A percentile compares a stretch with the other conserved stretches of the same genome.
phyloP scores from a whole-genome alignment of 768 basidiomycete genomes.

The Mycena rosella region DNA sequence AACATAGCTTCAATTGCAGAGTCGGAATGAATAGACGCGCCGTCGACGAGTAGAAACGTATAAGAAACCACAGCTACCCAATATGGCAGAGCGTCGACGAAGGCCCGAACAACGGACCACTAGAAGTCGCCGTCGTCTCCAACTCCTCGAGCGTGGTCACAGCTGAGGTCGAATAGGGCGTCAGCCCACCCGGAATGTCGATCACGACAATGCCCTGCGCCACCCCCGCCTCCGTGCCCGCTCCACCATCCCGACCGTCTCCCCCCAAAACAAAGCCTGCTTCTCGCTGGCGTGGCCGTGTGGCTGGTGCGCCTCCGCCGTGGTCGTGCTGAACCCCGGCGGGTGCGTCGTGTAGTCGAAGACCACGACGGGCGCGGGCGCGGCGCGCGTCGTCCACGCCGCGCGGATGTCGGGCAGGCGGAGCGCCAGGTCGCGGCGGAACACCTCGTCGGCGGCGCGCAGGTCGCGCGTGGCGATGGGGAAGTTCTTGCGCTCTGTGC shows the following conservation, averaged over 20 bases:
- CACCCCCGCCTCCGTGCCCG: constrained; percentile 4
- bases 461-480: constrained; percentile 14
- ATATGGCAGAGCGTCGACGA: constrained; percentile 7
- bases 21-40: too few species aligned
- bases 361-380: constrained; percentile 14
- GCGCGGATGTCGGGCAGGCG: constrained; percentile 8
- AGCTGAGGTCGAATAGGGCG: neutral
- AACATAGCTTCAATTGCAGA: too few species aligned
- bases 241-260: constrained; percentile 22
- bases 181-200: neutral
- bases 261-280: constrained; percentile 12
- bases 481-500: constrained; percentile 5
- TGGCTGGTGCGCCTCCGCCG: neutral
- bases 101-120: constrained; percentile 13
- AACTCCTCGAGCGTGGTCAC: constrained; percentile 8
- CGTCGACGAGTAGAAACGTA: too few species aligned
- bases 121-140: neutral
- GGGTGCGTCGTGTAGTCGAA: constrained; percentile 10
- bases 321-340: neutral
- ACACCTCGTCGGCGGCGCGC: constrained; percentile 7
- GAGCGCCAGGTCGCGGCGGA: constrained; percentile 1
- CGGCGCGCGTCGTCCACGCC: too few species aligned
- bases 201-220: constrained; percentile 7
- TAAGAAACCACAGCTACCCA: neutral
- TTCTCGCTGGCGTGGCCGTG: neutral